These are phyloP conservation scores for Aphanocladium album DNA, from an alignment of 2,329 filamentous ascomycete genomes.

Conservation along the genomic window DNA sequence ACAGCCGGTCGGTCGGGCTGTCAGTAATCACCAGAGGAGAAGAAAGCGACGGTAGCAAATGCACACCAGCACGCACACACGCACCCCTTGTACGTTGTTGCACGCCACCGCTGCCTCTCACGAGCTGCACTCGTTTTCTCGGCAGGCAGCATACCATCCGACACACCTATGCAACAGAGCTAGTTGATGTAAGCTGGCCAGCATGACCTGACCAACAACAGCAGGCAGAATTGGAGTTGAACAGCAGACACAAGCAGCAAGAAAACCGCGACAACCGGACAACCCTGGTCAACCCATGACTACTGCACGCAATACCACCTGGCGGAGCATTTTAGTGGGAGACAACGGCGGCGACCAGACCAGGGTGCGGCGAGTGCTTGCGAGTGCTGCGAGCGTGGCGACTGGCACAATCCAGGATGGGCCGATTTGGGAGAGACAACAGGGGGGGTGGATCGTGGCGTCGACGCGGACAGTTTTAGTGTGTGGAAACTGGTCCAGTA, in stretches of 20 bases:
- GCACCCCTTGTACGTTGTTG: background rate
- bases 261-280: constrained; percentile 5
- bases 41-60: background rate
- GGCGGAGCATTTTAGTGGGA: background rate
- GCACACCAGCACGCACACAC: background rate
- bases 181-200: background rate
- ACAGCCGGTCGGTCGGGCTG: background rate
- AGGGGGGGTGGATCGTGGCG: constrained; percentile 10
- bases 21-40: background rate
- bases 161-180: background rate
- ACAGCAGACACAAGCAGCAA: background rate
- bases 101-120: background rate
- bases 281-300: background rate
- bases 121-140: background rate
- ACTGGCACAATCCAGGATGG: background rate
- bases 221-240: background rate
- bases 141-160: too few species aligned
- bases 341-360: constrained; percentile 1
- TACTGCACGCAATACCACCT: background rate
- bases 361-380: background rate
- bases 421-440: constrained; percentile 10
- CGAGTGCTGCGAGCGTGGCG: background rate
- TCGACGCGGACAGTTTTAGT: constrained; percentile 3
- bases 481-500: background rate
- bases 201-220: background rate